Evolutionary conservation across 495 filamentous ascomycete genomes (phyloP).

Genomic region (Aspergillus funiculosus): DNA sequence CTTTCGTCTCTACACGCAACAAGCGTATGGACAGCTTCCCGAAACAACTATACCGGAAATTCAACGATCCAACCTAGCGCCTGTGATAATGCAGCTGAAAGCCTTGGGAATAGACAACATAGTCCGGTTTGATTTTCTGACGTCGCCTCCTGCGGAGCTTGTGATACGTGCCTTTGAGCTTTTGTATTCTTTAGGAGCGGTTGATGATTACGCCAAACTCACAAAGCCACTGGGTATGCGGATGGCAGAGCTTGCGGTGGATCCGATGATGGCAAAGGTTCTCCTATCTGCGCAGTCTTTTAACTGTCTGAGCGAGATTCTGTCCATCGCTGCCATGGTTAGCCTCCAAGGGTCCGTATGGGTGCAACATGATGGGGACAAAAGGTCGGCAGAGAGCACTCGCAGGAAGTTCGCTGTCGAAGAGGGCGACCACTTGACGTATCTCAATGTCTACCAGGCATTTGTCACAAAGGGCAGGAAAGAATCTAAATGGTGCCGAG

Average conservation of each 20-base stretch:
- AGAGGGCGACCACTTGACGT: conserved; percentile 92
- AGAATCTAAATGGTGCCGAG: conserved; percentile 78
- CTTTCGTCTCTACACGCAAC: conserved; percentile 85
- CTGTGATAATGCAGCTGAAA: conserved; percentile 87
- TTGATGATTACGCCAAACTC: conserved; percentile 88
- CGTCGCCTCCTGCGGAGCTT: conserved; percentile 80
- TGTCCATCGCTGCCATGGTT: conserved; percentile 93
- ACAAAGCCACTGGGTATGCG: conserved; percentile 79
- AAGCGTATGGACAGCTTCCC: conserved; percentile 60
- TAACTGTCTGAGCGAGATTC: conserved; percentile 74
- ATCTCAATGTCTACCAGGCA: conserved; percentile 88
- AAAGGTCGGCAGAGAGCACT: conserved; percentile 63
- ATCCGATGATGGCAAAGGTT: conserved; percentile 95
- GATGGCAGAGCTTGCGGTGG: conserved; percentile 93
- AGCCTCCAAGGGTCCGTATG: conserved; percentile 76
- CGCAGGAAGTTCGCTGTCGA: conserved; percentile 83
- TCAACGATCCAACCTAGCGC: conserved; percentile 86
- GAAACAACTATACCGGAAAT: conserved; percentile 84
- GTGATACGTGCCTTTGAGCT: conserved; percentile 85
- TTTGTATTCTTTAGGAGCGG: conserved; percentile 79
- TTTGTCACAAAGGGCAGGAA: conserved; percentile 84
- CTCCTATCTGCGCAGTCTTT: conserved; percentile 73
- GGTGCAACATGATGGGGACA: conserved; percentile 72
- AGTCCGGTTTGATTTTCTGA: conserved; percentile 82
- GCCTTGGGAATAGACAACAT: conserved; percentile 96